Percentiles rank a stretch among this genome's conserved stretches.
These are phyloP conservation scores for Galeopsis tetrahit DNA, from an alignment of 257 asterid species.

Conservation along the genomic window DNA sequence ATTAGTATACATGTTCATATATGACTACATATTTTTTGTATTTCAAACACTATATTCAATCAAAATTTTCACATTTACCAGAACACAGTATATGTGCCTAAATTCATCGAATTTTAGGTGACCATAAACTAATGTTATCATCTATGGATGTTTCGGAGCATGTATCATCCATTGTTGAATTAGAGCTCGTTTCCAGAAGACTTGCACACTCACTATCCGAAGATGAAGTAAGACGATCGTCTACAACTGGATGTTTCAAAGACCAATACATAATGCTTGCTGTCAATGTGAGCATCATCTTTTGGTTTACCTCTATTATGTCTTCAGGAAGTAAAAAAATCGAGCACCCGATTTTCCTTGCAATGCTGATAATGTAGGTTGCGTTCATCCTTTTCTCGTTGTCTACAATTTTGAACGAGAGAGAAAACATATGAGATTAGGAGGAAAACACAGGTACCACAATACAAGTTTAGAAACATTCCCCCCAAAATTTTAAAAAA, in stretches of 20 bases:
- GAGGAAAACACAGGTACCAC: background rate
- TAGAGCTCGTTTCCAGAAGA: conserved; percentile 58
- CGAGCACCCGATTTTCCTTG: conserved; percentile 96
- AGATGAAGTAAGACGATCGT: conserved; percentile 43
- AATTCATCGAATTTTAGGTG: background rate
- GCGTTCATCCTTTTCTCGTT: conserved; percentile 95
- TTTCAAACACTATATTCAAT: background rate
- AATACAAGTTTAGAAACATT: background rate
- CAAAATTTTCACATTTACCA: background rate
- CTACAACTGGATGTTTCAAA: conserved; percentile 54
- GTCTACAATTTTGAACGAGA: conserved; percentile 43
- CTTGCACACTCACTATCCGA: conserved; percentile 62
- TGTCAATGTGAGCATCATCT: conserved; percentile 75
- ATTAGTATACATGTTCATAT: background rate
- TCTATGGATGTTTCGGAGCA: conserved; percentile 88
- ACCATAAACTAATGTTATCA: conserved; percentile 41
- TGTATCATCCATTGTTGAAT: conserved; percentile 68
- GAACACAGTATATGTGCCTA: background rate
- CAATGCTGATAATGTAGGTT: conserved; percentile 87
- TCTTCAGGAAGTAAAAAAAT: conserved; percentile 96
- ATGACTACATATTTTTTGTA: background rate
- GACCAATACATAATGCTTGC: conserved; percentile 81
- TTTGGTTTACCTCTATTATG: conserved; percentile 90
- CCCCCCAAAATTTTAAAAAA: background rate
- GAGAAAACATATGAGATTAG: background rate